These are phyloP conservation scores for Carallia pectinifolia DNA, from an alignment of 345 rosid species.

Conservation along the genomic window DNA sequence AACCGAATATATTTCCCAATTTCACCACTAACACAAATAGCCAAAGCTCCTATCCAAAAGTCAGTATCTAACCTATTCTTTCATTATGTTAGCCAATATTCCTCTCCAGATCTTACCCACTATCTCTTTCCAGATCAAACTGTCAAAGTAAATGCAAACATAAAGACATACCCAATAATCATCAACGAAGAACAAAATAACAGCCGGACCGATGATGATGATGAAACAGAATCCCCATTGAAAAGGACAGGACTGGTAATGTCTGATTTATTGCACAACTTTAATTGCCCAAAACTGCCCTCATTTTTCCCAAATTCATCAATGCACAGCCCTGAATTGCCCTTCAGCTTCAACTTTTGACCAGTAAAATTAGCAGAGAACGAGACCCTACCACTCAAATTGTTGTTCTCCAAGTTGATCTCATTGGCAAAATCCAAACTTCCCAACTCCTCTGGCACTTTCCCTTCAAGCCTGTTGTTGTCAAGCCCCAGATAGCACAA, in stretches of 20 bases:
- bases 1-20: slow-evolving; percentile 11
- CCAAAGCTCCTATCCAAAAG: slow-evolving; percentile 15
- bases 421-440: slow-evolving; percentile 35
- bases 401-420: slow-evolving; percentile 68
- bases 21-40: background rate
- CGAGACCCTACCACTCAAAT: slow-evolving; percentile 50
- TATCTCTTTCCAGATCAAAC: slow-evolving; percentile 5
- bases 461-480: slow-evolving; percentile 54
- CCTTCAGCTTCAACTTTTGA: slow-evolving; percentile 46
- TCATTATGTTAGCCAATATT: slow-evolving; percentile 3
- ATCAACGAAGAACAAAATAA: slow-evolving; percentile 13
- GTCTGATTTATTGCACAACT: slow-evolving; percentile 32
- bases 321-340: slow-evolving; percentile 45
- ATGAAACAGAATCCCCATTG: slow-evolving; percentile 7
- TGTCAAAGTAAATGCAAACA: slow-evolving; percentile 13
- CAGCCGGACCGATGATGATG: slow-evolving; percentile 9
- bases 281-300: slow-evolving; percentile 23
- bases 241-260: slow-evolving; percentile 20
- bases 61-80: slow-evolving; percentile 9
- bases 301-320: slow-evolving; percentile 19
- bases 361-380: slow-evolving; percentile 49
- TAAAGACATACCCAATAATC: slow-evolving; percentile 16
- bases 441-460: slow-evolving; percentile 51
- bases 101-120: background rate
- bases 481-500: slow-evolving; percentile 53